Evolutionary conservation across 345 rosid genomes (phyloP), one percentile per base, ranked within the genome.

Genomic region (Arabidopsis arenosa): DNA sequence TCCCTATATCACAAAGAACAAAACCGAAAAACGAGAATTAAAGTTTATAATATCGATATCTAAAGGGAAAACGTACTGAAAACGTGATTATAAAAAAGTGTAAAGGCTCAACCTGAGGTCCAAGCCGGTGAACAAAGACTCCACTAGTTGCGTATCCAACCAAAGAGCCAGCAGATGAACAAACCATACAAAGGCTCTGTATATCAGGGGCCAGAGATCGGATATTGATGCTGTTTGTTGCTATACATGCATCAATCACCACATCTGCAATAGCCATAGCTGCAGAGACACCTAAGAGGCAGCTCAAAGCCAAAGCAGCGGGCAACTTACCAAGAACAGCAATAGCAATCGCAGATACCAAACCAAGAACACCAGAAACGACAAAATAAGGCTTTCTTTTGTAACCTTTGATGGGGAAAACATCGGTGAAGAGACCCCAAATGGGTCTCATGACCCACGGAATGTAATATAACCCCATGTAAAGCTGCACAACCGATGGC

Each of bases 231-330:
- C 93, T 89, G 68, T 88, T 88, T 53, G 72, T 86, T 10, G 96
- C 97, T 70, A 92, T 86, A 82, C 97, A 88, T 9, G 97, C 97
- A 80, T 92, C 97, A 62, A 90, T 92, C 3, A 86, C 89, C 30
- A 90, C 96, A 63, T 92, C 93, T n/a, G 92, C 92, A 35, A 88
- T 88, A 2, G 97, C 97, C 83, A 92, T 48, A 26, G 85, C 87
- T 10, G 90, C 90, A 33, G 90, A 55, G 28, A 90, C 78, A 62
- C 97, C 97, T 41, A 85, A 14, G 81, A 92, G 79, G 66, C 90
- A 88, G 64, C 66, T 67, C 84, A 90, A 80, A 2, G 90, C 96
- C 73, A 85, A 60, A 23, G 81, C 79, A 63, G 81, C 82, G 0
- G 90, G 85, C 76, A 90, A 65, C 56, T 75, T 81, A 17, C 88